Percentiles rank a stretch among this genome's conserved stretches.
Conservation (phyloP, 148 eudicot genomes). For the Simmondsia chinensis region DNA sequence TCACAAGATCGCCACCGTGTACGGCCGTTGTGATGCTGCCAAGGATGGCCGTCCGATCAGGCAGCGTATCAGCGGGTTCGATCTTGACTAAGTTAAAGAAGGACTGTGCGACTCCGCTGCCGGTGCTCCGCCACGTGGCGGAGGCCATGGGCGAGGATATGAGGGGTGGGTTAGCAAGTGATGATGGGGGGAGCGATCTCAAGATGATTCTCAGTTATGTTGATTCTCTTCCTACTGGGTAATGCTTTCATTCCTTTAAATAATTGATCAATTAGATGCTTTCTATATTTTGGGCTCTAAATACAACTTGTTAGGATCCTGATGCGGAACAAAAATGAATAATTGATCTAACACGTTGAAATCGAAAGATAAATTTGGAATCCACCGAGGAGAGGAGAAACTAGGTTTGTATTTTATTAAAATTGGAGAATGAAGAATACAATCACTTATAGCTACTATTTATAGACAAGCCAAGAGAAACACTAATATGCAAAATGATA, state of each 20-base stretch:
- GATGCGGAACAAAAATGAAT: no score
- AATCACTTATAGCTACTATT: no score
- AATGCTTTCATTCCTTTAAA: background rate
- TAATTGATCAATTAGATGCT: background rate
- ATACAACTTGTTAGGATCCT: no score
- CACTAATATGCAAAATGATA: no score
- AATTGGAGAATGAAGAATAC: no score
- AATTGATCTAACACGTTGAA: no score
- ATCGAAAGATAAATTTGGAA: no score
- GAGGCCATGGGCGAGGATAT: conserved; percentile 65
- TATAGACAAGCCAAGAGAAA: no score
- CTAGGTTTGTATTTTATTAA: no score
- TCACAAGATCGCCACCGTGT: conserved; percentile 8
- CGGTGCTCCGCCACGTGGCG: conserved; percentile 60
- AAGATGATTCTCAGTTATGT: conserved; percentile 71
- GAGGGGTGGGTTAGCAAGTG: conserved; percentile 57
- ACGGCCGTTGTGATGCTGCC: conserved; percentile 6
- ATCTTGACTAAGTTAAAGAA: conserved; percentile 38
- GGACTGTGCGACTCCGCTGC: conserved; percentile 58
- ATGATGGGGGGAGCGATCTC: conserved; percentile 56
- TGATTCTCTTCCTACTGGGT: conserved; percentile 67
- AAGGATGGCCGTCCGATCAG: conserved; percentile 42
- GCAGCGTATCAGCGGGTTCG: conserved; percentile 9
- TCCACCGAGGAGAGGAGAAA: no score
- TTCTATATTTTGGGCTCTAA: no score